Conservation (phyloP, 1,284 basidiomycete genomes). For the Cutaneotrichosporon sp. region DNA sequence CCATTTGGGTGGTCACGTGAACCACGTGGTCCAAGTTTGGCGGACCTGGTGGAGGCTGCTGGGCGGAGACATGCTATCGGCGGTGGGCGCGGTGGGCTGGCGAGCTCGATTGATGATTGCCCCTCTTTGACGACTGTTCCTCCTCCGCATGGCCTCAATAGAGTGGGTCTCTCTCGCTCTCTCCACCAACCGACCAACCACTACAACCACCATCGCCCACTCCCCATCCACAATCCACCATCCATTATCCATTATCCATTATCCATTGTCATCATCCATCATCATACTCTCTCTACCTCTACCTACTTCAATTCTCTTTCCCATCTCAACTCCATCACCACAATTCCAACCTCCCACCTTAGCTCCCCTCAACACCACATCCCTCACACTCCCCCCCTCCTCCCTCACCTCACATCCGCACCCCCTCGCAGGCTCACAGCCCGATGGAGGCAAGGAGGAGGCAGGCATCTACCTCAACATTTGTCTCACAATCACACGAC, state of each 20-base stretch:
- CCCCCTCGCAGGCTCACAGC: neutral
- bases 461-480: constrained; percentile 21
- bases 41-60: too few species aligned
- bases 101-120: too few species aligned
- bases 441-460: constrained; percentile 23
- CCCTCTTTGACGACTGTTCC: too few species aligned
- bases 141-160: too few species aligned
- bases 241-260: neutral
- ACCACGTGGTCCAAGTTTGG: too few species aligned
- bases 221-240: neutral
- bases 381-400: too few species aligned
- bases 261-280: neutral
- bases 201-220: too few species aligned
- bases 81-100: too few species aligned
- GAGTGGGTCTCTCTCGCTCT: too few species aligned
- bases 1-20: too few species aligned
- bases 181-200: too few species aligned
- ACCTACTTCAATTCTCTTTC: neutral
- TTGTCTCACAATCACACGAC: constrained; percentile 18
- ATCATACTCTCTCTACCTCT: neutral
- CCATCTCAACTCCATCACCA: neutral
- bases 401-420: neutral
- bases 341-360: neutral
- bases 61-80: too few species aligned
- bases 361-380: neutral